Evolutionary conservation across 805 yeast species (phyloP), one percentile per base, ranked within the genome.

Genomic region (Ogataea philodendri): DNA sequence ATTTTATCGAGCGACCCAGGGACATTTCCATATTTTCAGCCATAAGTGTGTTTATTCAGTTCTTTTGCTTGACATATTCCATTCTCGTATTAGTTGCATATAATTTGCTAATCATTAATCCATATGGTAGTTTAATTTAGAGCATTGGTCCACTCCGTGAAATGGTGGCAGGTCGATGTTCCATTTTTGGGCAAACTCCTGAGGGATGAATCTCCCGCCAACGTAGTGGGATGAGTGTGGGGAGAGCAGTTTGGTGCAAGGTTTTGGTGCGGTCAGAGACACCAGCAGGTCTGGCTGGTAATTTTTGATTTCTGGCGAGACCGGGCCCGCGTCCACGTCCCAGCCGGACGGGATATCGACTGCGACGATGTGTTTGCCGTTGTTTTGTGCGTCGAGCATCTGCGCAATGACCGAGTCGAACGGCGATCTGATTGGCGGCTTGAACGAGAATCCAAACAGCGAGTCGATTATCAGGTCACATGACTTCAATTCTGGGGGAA

Each of bases 341-440:
- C 98, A 93, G 0, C 97, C 96, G 2, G 95, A 84, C 0, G 98
- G 98, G 30, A 90, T 76, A 58, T 93, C 98, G 2, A 93, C 84
- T 0, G 94, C 76, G 0, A 85, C 72, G 2, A 88, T 74, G 1
- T 89, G 90, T 3, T 76, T 39, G 17, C 42, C 37, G 18, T 32
- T n/a, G 6, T 27, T 24, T 49, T 51, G 68, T 7, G 44, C 31
- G 2, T 52, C 38, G 5, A 65, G 51, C 44, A 84, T 56, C 6
- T 65, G 48, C n/a, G 49, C 51, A 36, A 72, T 63, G 7, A 70
- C 72, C 10, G 46, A 49, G 26, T 72, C 76, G 55, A 84, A 90
- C 1, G 96, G 96, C 22, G 72, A 73, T 37, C 97, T 68, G 32
- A 90, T 70, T 0, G 96, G 95, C 1, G 97, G 95, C 41, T 77